These are phyloP conservation scores for Rutstroemia sp. DNA, from an alignment of 2,329 filamentous ascomycete genomes.

Conservation along the genomic window DNA sequence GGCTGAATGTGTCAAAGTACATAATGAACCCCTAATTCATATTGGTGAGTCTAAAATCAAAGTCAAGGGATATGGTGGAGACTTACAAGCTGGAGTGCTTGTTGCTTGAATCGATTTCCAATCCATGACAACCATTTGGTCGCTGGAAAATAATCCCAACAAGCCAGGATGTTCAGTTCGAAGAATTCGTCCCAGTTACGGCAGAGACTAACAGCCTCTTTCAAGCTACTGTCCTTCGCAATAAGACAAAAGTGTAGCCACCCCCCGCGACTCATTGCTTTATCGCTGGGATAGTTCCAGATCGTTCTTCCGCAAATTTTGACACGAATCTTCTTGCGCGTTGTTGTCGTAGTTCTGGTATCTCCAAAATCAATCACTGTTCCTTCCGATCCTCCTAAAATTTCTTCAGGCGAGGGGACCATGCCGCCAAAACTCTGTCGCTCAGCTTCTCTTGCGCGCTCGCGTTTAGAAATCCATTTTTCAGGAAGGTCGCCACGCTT, in stretches of 20 bases:
- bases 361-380: conserved; percentile 30
- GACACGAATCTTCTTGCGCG: conserved; percentile 33
- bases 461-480: conserved; percentile 18
- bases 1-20: conserved; percentile 14
- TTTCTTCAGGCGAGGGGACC: conserved; percentile 26
- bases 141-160: conserved; percentile 40
- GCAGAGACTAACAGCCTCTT: conserved; percentile 39
- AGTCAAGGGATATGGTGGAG: neutral
- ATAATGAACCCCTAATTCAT: conserved; percentile 22
- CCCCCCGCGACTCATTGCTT: conserved; percentile 38
- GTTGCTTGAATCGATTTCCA: conserved; percentile 32
- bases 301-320: conserved; percentile 41
- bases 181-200: conserved; percentile 45
- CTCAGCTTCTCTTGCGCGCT: conserved; percentile 17
- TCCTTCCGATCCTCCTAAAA: conserved; percentile 9
- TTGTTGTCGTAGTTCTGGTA: conserved; percentile 29
- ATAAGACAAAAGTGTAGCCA: conserved; percentile 45
- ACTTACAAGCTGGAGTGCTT: conserved; percentile 33
- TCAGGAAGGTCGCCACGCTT: conserved; percentile 20
- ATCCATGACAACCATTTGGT: conserved; percentile 38
- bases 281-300: conserved; percentile 43
- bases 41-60: neutral
- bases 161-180: conserved; percentile 38
- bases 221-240: conserved; percentile 39
- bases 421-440: conserved; percentile 19